These are phyloP conservation scores for Mycena floridula DNA, from an alignment of 768 basidiomycete species.

Conservation along the genomic window DNA sequence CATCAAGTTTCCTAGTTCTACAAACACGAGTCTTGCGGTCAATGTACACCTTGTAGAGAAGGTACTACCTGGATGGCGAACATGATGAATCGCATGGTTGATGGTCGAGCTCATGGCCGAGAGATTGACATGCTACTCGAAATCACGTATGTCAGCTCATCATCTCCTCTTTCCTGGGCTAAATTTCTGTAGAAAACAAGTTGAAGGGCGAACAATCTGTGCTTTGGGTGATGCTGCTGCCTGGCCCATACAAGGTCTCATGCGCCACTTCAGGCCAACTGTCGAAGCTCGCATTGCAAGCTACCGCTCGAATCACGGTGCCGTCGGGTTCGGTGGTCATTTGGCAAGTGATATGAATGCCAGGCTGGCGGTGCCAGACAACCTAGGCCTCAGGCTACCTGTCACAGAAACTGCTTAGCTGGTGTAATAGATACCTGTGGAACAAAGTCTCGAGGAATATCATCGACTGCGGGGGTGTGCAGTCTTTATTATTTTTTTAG, in stretches of 20 bases:
- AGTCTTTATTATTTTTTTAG: too few relatives aligned
- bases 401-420: conserved; percentile 11
- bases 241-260: conserved; percentile 97
- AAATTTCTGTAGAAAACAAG: conserved; percentile 66
- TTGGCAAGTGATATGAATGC: conserved; percentile 64
- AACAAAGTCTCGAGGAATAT: too few relatives aligned
- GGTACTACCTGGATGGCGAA: conserved; percentile 99
- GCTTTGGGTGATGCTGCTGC: conserved; percentile 96
- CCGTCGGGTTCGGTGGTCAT: conserved; percentile 84
- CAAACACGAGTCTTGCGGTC: conserved; percentile 98
- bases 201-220: conserved; percentile 95
- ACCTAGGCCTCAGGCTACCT: conserved; percentile 51
- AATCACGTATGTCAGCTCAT: conserved; percentile 57
- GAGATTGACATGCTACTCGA: conserved; percentile 99
- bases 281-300: conserved; percentile 83
- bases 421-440: too few relatives aligned
- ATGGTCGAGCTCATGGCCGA: conserved; percentile 82
- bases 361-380: conserved; percentile 69
- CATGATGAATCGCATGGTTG: conserved; percentile 97
- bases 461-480: too few relatives aligned
- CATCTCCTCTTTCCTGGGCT: background rate
- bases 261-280: conserved; percentile 96
- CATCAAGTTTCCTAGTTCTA: conserved; percentile 59
- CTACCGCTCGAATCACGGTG: conserved; percentile 70
- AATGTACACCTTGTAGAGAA: conserved; percentile 91